Evolutionary conservation across 495 filamentous ascomycete species (phyloP), one percentile per base, ranked within the genome.

Genomic region (Xylaria bambusicola): DNA sequence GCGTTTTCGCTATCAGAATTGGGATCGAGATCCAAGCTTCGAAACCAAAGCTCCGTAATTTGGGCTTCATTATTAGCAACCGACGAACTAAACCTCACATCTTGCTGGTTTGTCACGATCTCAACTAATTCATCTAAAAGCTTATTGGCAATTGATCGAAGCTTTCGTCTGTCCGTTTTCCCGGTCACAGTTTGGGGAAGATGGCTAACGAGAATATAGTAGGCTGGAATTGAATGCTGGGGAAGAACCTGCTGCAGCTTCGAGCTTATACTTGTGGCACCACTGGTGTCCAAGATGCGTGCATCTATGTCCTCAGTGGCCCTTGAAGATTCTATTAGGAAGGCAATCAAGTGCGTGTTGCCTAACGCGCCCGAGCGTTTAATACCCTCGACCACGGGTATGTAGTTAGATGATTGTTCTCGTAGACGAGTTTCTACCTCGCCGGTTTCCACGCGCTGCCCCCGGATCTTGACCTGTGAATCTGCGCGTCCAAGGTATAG

Each of bases 391-490:
- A 41, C 50, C 20, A 41, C 33, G 5, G 35, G 53, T 58, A 38
- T 66, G 61, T 1, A 61, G 61, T n/a, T 67, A 52, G 0, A 36
- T 56, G 36, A 29, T 52, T 42, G 15, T 33, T 51, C 2, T 42
- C 52, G 50, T 61, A 52, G 20, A 57, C 61, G 3, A 74, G 56
- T 1, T 72, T 76, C 74, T 10, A 81, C 66, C 49, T 80, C 79
- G 2, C 62, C 71, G n/a, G 75, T 64, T 54, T 81, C 77, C 18
- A 82, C 64, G 10, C 79, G 66, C 36, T 74, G 73, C 13, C 77
- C 77, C 40, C 68, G 63, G 9, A 80, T 51, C 62, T 81, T 82
- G 38, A 81, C 66, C 57, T 80, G 75, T 26, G 64, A 66, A 61
- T 80, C 79, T 36, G 68, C 71, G 13, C 79, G 64, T 24, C 76